Conservation (phyloP, 192 early-diverging fungal species). For the Backusella parvicylindrica region DNA sequence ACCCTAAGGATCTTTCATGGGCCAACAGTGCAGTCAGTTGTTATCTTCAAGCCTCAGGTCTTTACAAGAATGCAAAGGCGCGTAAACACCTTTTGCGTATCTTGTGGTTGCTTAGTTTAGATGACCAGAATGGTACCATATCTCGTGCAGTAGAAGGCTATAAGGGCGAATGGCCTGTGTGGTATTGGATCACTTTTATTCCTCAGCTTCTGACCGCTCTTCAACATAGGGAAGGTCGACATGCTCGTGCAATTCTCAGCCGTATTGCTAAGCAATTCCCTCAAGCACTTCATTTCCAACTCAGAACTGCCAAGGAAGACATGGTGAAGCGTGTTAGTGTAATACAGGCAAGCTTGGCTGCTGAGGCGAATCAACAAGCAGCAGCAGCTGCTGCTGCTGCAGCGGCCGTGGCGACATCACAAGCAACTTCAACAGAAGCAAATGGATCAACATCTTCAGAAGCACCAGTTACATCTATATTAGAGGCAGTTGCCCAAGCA, state of each 20-base stretch:
- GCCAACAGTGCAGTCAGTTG: slow-evolving; percentile 90
- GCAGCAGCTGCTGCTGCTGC: not conserved
- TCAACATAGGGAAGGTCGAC: slow-evolving; percentile 75
- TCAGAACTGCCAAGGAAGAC: slow-evolving; percentile 93
- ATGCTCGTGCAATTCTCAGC: slow-evolving; percentile 79
- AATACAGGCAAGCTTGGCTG: slow-evolving; percentile 3
- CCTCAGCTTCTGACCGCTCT: slow-evolving; percentile 88
- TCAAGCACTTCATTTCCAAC: slow-evolving; percentile 92
- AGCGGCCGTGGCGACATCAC: not conserved
- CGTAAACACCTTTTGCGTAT: slow-evolving; percentile 90
- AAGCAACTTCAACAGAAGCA: not conserved
- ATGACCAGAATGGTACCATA: slow-evolving; percentile 75
- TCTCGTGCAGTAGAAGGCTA: slow-evolving; percentile 80
- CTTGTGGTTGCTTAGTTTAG: slow-evolving; percentile 91
- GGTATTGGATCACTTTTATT: slow-evolving; percentile 99
- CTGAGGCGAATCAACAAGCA: slow-evolving; percentile 18
- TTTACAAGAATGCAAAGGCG: slow-evolving; percentile 83
- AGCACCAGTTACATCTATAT: not conserved
- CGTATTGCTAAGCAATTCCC: slow-evolving; percentile 94
- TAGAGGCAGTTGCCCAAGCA: not conserved
- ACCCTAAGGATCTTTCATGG: slow-evolving; percentile 75
- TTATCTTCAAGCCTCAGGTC: slow-evolving; percentile 91
- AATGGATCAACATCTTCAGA: not conserved
- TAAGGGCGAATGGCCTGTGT: slow-evolving; percentile 87
- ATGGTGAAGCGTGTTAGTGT: slow-evolving; percentile 51